Base-by-base conservation (phyloP, 352 stramenopile species). In the Pelagophyceae sp. region DNA sequence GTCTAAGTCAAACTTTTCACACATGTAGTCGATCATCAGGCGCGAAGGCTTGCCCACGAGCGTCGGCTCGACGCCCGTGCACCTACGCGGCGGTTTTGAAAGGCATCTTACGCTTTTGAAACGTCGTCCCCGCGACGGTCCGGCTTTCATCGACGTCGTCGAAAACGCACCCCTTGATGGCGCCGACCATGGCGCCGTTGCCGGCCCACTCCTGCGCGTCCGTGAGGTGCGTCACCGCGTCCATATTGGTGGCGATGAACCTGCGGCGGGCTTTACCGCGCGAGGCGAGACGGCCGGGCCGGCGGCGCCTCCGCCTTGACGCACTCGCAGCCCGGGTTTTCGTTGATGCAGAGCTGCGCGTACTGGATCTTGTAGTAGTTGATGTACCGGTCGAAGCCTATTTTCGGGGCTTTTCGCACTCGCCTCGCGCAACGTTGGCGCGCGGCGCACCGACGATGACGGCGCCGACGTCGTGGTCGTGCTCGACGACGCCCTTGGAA, bases 281-380 rank as follows among this genome's bases (percentile, higher is more conserved):
- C n/a, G n/a, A n/a, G n/a, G n/a, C n/a, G n/a, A n/a, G n/a, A n/a
- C n/a, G n/a, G n/a, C n/a, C n/a, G n/a, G n/a, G n/a, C n/a, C n/a
- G n/a, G n/a, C n/a, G n/a, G n/a, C n/a, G n/a, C n/a, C n/a, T n/a
- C n/a, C n/a, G n/a, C n/a, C n/a, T n/a, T n/a, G n/a, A n/a, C n/a
- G n/a, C n/a, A n/a, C 80, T 93, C 82, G 76, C 86, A 91, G 38
- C 85, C 87, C 19, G 80, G 78, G 83, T 90, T 90, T 77, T 94
- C 87, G 76, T 93, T 93, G 72, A 95, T 93, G 79, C 86, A 92
- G 38, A 94, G 82, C 81, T 94, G 89, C 32, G 90, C 88, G 72
- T 92, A 92, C 82, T 94, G 89, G 80, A 95, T 92, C 81, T 95
- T 95, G 84, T 94, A 93, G 78, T 95, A 95, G 77, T 94, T 95